Evolutionary conservation across 805 yeast genomes (phyloP), one percentile per base, ranked within the genome.

Genomic region (Candida lessepsii): DNA sequence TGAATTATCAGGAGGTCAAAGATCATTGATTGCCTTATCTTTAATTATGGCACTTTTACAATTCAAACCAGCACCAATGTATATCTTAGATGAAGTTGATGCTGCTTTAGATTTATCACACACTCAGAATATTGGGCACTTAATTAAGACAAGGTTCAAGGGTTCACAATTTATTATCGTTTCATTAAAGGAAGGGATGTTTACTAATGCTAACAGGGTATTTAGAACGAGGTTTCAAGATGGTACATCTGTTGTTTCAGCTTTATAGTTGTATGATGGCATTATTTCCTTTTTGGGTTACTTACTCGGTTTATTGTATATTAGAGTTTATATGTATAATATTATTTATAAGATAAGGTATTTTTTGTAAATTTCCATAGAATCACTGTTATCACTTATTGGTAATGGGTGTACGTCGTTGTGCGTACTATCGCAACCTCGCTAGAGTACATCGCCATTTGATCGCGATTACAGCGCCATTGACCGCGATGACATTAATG

Each of bases 11-110:
- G 99, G 99, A 41, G 99, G 99, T 14, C 99, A 93, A 61, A 67
- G 98, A 50, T 93, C 98, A 1, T 75, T 95, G 48, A 86, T 91
- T 48, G 99, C 99, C 0, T 67, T 93, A 41, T 86, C 98, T 3
- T 70, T 91, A 51, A 93, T 93, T 51, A 76, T 91, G 80, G 96
- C 98, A 0, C 70, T 93, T 45, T 69, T 93, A 36, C 96, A 89
- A 60, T 91, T 86, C 70, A 87, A 89, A 60, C 99, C 99, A 4
- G 99, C 99, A 1, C 99, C 99, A 6, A 86, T 93, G 96, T 93
- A 93, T 57, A 91, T 93, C 51, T 69, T 93, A 42, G 99, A 93
- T 64, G 99, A 93, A 65, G 97, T 93, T 27, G 99, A 93, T 67
- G 99, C 99, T 1, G 99, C 99, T 1, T 73, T 93, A 49, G 99